Conservation (phyloP, 805 yeast genomes). For the Starmerella scarabaei region DNA sequence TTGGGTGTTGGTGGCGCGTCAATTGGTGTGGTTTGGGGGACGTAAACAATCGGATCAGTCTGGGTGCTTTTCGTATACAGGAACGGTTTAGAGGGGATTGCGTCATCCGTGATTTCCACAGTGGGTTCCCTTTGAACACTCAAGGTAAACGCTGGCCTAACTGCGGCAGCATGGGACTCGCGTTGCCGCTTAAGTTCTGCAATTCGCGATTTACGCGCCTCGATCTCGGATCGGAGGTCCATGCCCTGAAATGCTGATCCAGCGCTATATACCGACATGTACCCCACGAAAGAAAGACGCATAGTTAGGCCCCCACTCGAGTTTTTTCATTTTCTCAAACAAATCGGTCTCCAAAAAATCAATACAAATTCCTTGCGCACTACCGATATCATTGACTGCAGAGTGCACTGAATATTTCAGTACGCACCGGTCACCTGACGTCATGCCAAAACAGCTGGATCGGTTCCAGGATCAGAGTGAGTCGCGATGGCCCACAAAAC, state of each 20-base stretch:
- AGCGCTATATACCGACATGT: background rate
- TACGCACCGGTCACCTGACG: background rate
- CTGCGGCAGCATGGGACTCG: constrained; percentile 23
- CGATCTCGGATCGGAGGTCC: constrained; percentile 34
- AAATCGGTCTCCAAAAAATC: too few relatives aligned
- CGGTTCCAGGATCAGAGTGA: constrained; percentile 14
- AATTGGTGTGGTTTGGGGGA: background rate
- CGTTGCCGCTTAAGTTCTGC: constrained; percentile 41
- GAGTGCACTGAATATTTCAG: background rate
- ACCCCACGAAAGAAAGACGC: too few relatives aligned
- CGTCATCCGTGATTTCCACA: background rate
- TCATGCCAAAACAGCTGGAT: constrained; percentile 14
- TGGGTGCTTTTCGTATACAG: constrained; percentile 5
- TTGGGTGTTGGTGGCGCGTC: background rate
- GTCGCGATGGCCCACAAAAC: constrained; percentile 17
- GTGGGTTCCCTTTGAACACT: constrained; percentile 1
- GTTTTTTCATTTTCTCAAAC: too few relatives aligned
- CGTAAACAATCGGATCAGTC: background rate
- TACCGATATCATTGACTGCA: background rate
- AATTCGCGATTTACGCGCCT: constrained; percentile 39
- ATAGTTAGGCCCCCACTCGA: too few relatives aligned
- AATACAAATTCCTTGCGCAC: too few relatives aligned
- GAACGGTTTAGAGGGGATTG: background rate
- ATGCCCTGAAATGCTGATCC: constrained; percentile 1
- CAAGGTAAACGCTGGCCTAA: background rate